A percentile compares a stretch with the other conserved stretches of the same genome.
Conservation (phyloP, 176 grass and related monocot species). For the Ensete glaucum region DNA sequence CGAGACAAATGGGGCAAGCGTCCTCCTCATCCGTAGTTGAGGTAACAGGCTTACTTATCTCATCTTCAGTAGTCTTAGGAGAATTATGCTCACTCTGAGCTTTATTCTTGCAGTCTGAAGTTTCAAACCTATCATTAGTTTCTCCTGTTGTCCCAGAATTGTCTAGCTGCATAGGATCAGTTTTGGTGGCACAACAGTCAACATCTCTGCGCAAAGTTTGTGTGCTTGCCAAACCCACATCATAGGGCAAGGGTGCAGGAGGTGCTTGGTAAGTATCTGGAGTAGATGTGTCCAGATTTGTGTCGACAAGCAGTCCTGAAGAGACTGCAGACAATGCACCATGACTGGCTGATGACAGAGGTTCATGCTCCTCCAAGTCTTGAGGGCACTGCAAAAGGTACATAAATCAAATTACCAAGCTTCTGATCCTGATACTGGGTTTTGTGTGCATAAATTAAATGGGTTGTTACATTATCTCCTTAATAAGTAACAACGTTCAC, state of each 20-base stretch:
- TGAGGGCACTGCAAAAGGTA: slow-evolving; percentile 50
- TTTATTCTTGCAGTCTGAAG: slow-evolving; percentile 45
- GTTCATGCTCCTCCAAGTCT: slow-evolving; percentile 59
- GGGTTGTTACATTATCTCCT: neutral
- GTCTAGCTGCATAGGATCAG: slow-evolving; percentile 4
- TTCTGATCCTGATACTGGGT: neutral
- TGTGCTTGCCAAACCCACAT: slow-evolving; percentile 47
- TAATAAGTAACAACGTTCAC: neutral
- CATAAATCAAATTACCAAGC: neutral
- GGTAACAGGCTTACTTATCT: slow-evolving; percentile 20
- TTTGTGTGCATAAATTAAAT: neutral
- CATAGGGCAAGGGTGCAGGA: slow-evolving; percentile 77
- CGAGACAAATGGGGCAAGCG: slow-evolving; percentile 92
- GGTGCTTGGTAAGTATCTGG: slow-evolving; percentile 74
- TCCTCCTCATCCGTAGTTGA: slow-evolving; percentile 68
- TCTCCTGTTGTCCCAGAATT: slow-evolving; percentile 1
- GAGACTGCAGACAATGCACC: slow-evolving; percentile 44
- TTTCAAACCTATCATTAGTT: slow-evolving; percentile 15
- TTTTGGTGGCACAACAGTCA: slow-evolving; percentile 36
- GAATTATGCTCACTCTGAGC: slow-evolving; percentile 22
- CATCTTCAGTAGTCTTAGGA: slow-evolving; percentile 39
- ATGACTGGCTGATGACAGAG: slow-evolving; percentile 50
- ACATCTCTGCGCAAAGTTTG: slow-evolving; percentile 15
- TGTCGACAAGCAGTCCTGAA: slow-evolving; percentile 48
- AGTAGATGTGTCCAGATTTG: slow-evolving; percentile 65